These are phyloP conservation scores for Byssothecium circinans DNA, from an alignment of 2,329 filamentous ascomycete genomes.

Conservation along the genomic window DNA sequence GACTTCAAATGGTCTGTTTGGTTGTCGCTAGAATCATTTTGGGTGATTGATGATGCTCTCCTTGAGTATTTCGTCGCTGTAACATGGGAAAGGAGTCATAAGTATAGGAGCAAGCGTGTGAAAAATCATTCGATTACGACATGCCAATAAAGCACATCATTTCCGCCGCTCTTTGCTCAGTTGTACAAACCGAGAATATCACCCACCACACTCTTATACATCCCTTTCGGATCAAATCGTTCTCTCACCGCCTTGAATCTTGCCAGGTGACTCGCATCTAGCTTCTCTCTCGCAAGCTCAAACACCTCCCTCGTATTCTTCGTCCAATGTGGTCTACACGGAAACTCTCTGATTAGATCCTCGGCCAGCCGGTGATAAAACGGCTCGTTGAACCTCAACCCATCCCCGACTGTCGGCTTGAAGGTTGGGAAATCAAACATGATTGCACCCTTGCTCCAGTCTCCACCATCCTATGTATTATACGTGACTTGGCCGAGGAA, in stretches of 20 bases:
- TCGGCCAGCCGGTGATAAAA: conserved; percentile 55
- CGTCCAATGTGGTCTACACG: conserved; percentile 57
- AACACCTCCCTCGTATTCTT: conserved; percentile 57
- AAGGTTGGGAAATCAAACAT: conserved; percentile 59
- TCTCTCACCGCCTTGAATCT: conserved; percentile 54
- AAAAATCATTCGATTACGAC: too few relatives aligned
- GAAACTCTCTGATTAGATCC: conserved; percentile 54
- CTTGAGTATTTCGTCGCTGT: too few relatives aligned
- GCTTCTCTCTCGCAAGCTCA: conserved; percentile 49
- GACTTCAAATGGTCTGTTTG: too few relatives aligned
- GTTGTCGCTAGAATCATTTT: too few relatives aligned
- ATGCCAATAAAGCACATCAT: too few relatives aligned
- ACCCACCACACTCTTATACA: conserved; percentile 53
- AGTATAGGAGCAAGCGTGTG: too few relatives aligned
- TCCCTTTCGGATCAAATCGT: conserved; percentile 53
- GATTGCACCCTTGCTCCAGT: conserved; percentile 55
- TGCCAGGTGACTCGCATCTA: conserved; percentile 51
- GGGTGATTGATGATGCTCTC: too few relatives aligned
- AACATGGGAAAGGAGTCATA: too few relatives aligned
- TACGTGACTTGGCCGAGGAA: conserved; percentile 55
- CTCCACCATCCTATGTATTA: conserved; percentile 52
- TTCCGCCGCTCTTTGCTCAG: too few relatives aligned
- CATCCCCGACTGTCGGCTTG: conserved; percentile 50
- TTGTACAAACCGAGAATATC: conserved; percentile 52
- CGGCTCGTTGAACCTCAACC: conserved; percentile 53